These are phyloP conservation scores for Cercophora sp. DNA, from an alignment of 495 filamentous ascomycete genomes.

Conservation along the genomic window DNA sequence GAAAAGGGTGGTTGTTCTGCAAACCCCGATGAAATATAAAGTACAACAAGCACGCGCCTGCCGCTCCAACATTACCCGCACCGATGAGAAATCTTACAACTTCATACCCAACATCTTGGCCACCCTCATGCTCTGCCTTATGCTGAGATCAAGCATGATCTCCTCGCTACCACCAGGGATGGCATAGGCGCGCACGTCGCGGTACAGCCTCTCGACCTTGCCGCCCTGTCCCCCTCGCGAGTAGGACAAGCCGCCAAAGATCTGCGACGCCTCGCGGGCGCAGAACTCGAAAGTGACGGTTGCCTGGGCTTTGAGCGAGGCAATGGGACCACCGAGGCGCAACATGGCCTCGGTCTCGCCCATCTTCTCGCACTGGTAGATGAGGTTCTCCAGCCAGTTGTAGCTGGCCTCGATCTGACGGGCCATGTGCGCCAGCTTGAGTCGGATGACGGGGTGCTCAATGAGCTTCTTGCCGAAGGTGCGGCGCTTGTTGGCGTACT, in stretches of 20 bases:
- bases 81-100: constrained; percentile 58
- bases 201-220: constrained; percentile 92
- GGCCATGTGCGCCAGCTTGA: constrained; percentile 97
- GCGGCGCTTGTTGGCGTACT: constrained; percentile 92
- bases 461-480: constrained; percentile 96
- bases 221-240: constrained; percentile 89
- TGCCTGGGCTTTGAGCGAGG: constrained; percentile 85
- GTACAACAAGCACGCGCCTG: no score
- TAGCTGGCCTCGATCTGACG: constrained; percentile 94
- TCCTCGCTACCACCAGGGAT: constrained; percentile 97
- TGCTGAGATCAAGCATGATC: constrained; percentile 97
- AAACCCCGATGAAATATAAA: no score
- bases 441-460: constrained; percentile 93
- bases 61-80: no score
- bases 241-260: constrained; percentile 94
- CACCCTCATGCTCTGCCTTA: constrained; percentile 86
- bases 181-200: constrained; percentile 96
- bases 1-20: no score
- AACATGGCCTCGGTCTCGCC: constrained; percentile 93
- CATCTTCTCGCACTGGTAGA: constrained; percentile 92
- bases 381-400: constrained; percentile 94
- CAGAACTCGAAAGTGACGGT: constrained; percentile 97
- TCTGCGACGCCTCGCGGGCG: constrained; percentile 92
- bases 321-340: constrained; percentile 90
- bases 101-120: constrained; percentile 95